Evolutionary conservation across 2,329 filamentous ascomycete species (phyloP).

Genomic region (Fusarium sp.): DNA sequence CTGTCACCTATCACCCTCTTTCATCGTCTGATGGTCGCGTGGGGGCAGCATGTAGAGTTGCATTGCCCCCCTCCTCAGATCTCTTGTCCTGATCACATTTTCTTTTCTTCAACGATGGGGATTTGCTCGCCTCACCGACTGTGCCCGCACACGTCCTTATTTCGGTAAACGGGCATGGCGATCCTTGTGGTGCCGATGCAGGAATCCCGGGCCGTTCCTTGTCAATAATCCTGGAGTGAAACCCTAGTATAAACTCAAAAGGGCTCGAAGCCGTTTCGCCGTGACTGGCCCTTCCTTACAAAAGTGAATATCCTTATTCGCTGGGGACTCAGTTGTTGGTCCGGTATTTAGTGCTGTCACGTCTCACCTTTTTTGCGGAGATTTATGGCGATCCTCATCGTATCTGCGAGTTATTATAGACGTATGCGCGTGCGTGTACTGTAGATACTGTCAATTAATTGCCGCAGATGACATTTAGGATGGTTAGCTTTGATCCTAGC

Average conservation of each 20-base stretch:
- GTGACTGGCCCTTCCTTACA: neutral
- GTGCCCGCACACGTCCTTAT: neutral
- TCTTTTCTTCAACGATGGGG: neutral
- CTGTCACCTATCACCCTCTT: neutral
- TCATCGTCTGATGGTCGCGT: neutral
- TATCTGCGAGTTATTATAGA: neutral
- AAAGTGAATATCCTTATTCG: constrained; percentile 10
- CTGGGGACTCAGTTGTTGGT: neutral
- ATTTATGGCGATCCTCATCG: constrained; percentile 10
- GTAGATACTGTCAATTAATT: constrained; percentile 4
- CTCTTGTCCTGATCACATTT: neutral
- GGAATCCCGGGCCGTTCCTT: constrained; percentile 27
- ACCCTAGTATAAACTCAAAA: constrained; percentile 5
- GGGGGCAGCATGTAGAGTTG: neutral
- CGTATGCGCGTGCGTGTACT: neutral
- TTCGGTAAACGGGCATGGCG: neutral
- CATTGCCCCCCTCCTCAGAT: neutral
- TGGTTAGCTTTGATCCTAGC: neutral
- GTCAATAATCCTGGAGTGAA: constrained; percentile 13
- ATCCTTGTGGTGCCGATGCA: neutral
- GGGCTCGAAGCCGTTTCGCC: constrained; percentile 18
- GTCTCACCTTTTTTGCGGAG: constrained; percentile 13
- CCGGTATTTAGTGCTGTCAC: neutral
- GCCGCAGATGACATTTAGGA: neutral
- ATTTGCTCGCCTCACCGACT: neutral